Evolutionary conservation across 306 rosid genomes (phyloP), one percentile per base, ranked within the genome.

Genomic region (Sphenostylis stenocarpa): DNA sequence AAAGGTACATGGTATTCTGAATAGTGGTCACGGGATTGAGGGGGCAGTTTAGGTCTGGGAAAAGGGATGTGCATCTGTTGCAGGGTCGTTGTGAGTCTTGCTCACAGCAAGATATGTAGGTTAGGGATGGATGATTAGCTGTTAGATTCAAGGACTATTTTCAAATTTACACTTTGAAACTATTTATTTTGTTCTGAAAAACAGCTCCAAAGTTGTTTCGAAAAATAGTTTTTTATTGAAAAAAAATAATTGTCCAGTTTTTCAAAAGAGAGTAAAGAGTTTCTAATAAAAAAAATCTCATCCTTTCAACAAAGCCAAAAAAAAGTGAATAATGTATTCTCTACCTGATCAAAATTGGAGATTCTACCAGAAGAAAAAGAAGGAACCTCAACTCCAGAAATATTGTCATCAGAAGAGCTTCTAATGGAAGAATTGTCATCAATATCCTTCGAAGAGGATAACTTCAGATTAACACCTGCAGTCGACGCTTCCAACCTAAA

Each of bases 401-500:
- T 77, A 70, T 58, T 67, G 43, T 66, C 83, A 49, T 79, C 82
- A 74, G 89, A 77, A 83, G 77, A 77, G 66, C 73, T 73, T 84
- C 79, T 82, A 65, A 55, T 80, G 10, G 86, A 84, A 75, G 69
- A 64, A 43, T 73, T 82, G 56, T 74, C 76, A 64, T 77, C 62
- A 56, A 68, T 73, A 67, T 67, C 80, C 77, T 80, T 87, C 15
- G 83, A 61, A 61, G 92, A 79, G 45, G 88, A 75, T 53, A 79
- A 68, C 76, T 44, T 72, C 80, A 95, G 85, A 77, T 81, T 67
- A 83, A 95, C 99, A 51, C 86, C 89, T 0, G 85, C 80, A 19
- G 88, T 10, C 16, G 99, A 89, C 47, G 99, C 99, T 80, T 92
- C 97, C 89, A 92, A 80, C 86, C 97, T 95, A 81, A 68, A 81